These are phyloP conservation scores for Solanum chaucha DNA, from an alignment of 257 asterid species.

Conservation along the genomic window DNA sequence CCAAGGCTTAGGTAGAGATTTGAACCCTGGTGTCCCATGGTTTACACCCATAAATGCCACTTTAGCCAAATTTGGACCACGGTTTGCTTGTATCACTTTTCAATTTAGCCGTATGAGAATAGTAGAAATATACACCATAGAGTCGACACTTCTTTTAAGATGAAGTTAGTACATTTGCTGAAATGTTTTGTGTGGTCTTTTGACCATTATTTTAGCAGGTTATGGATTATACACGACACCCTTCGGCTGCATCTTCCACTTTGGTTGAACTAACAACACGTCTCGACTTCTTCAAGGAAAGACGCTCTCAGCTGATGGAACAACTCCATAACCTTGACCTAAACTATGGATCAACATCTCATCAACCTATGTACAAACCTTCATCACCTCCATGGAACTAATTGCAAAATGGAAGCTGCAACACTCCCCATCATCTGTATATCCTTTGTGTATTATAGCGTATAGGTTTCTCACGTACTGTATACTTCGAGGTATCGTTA, in stretches of 20 bases:
- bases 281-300: constrained; percentile 86
- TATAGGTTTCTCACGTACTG: neutral
- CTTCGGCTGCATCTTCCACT: constrained; percentile 58
- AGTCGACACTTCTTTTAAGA: neutral
- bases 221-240: constrained; percentile 49
- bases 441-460: constrained; percentile 17
- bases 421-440: constrained; percentile 17
- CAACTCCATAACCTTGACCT: constrained; percentile 82
- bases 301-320: constrained; percentile 95
- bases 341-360: constrained; percentile 55
- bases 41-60: neutral
- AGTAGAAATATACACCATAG: neutral
- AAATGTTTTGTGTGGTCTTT: neutral
- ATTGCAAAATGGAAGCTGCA: neutral
- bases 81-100: neutral
- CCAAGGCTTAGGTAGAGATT: neutral
- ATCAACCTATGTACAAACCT: constrained; percentile 53
- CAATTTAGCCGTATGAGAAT: neutral
- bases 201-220: constrained; percentile 20
- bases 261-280: constrained; percentile 85
- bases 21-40: neutral
- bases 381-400: constrained; percentile 90
- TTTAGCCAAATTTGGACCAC: neutral
- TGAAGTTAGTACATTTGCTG: neutral
- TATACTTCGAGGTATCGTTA: neutral